Conservation (phyloP, 495 filamentous ascomycete species). For the Filosporella fistucella region DNA sequence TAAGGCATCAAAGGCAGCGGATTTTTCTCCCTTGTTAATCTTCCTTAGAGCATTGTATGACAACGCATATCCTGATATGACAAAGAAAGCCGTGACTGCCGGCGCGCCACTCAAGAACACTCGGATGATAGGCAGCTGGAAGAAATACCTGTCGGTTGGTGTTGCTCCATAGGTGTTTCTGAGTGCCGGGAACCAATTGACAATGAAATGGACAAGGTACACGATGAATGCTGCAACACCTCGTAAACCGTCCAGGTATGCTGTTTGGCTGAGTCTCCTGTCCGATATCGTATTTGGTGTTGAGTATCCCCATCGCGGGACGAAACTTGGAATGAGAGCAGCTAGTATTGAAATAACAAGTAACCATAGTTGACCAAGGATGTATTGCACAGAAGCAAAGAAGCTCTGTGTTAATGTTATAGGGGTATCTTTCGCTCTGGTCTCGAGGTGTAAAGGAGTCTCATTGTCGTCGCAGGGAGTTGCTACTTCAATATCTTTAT, state of each 20-base stretch:
- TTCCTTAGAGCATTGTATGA: constrained; percentile 55
- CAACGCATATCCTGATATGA: constrained; percentile 65
- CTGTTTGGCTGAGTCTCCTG: constrained; percentile 37
- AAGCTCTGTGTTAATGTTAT: no score
- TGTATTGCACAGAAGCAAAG: no score
- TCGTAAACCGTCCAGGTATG: constrained; percentile 48
- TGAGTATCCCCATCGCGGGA: no score
- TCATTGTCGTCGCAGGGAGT: no score
- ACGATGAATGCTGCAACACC: constrained; percentile 50
- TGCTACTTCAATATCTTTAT: no score
- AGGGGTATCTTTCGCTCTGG: no score
- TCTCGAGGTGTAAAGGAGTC: no score
- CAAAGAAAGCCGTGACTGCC: constrained; percentile 69
- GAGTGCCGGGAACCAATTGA: constrained; percentile 22
- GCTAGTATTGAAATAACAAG: no score
- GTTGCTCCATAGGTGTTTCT: constrained; percentile 37
- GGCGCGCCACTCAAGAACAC: constrained; percentile 58
- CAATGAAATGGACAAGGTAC: constrained; percentile 39
- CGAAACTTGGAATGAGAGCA: no score
- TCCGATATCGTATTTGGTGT: no score
- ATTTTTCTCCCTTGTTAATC: constrained; percentile 37
- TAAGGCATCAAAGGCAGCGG: constrained; percentile 23
- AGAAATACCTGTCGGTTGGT: constrained; percentile 28
- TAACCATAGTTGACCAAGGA: no score
- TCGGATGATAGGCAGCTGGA: constrained; percentile 60